phyloP scores from a whole-genome alignment of 2,329 filamentous ascomycete genomes.

The Penicillium freii region DNA sequence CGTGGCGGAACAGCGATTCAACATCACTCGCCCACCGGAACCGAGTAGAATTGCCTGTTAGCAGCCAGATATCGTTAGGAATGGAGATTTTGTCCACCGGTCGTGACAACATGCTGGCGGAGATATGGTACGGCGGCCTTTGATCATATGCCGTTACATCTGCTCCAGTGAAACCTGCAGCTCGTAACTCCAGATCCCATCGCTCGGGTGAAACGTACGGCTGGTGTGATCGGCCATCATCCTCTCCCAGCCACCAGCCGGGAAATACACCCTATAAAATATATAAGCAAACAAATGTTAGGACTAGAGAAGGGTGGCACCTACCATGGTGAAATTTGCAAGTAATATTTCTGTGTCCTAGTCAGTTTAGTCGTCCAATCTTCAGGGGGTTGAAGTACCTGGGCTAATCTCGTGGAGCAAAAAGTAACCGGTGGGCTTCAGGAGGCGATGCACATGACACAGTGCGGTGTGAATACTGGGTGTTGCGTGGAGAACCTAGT shows the following conservation, averaged over 20 bases:
- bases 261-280: neutral
- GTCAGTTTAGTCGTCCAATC: neutral
- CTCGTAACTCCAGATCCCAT: constrained; percentile 4
- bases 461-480: constrained; percentile 21
- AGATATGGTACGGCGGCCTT: neutral
- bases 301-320: neutral
- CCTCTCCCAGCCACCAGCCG: constrained; percentile 13
- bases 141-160: neutral
- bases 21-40: neutral
- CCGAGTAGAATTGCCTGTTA: neutral
- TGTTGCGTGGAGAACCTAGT: constrained; percentile 19
- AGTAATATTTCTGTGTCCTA: constrained; percentile 2
- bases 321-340: constrained; percentile 5
- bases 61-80: neutral
- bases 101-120: neutral
- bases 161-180: constrained; percentile 3
- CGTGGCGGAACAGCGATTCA: neutral
- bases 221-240: neutral
- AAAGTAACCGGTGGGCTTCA: constrained; percentile 47
- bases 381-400: neutral
- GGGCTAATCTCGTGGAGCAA: constrained; percentile 44
- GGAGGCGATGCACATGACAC: constrained; percentile 24
- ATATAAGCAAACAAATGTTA: neutral
- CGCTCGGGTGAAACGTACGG: constrained; percentile 1
- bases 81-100: neutral